Conservation (phyloP, 1,284 basidiomycete genomes). For the Pyrrhoderma noxium region DNA sequence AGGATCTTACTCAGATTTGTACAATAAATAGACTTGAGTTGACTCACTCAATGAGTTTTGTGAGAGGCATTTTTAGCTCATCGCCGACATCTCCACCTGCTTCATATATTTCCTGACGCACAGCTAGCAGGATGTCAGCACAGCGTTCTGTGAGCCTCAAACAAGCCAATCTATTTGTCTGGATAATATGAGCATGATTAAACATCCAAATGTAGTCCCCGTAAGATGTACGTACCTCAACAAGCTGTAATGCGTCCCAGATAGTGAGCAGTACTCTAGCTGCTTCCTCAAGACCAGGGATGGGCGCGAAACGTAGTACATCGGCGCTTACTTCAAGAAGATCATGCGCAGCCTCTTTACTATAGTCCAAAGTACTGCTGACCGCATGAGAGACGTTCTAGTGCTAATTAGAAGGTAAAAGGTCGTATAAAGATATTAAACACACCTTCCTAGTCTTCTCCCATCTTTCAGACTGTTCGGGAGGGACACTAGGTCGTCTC, state of each 20-base stretch:
- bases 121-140: slow-evolving; percentile 40
- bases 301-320: slow-evolving; percentile 45
- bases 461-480: slow-evolving; percentile 45
- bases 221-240: slow-evolving; percentile 44
- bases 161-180: slow-evolving; percentile 47
- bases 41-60: slow-evolving; percentile 44
- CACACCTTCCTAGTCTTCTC: slow-evolving; percentile 40
- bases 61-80: slow-evolving; percentile 34
- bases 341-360: slow-evolving; percentile 40
- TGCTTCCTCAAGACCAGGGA: slow-evolving; percentile 47
- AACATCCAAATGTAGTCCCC: not conserved
- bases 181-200: slow-evolving; percentile 1
- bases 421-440: slow-evolving; percentile 10
- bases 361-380: slow-evolving; percentile 40
- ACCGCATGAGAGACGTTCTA: slow-evolving; percentile 10
- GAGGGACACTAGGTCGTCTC: slow-evolving; percentile 32
- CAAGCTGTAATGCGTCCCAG: slow-evolving; percentile 52
- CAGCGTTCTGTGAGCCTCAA: slow-evolving; percentile 46
- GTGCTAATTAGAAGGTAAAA: not conserved
- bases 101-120: slow-evolving; percentile 38
- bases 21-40: slow-evolving; percentile 14
- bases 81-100: slow-evolving; percentile 32
- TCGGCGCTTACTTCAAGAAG: slow-evolving; percentile 39
- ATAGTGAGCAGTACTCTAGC: slow-evolving; percentile 48
- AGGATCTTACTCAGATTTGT: slow-evolving; percentile 4